Evolutionary conservation across 257 asterid species (phyloP).

Genomic region (Fraxinus americana): DNA sequence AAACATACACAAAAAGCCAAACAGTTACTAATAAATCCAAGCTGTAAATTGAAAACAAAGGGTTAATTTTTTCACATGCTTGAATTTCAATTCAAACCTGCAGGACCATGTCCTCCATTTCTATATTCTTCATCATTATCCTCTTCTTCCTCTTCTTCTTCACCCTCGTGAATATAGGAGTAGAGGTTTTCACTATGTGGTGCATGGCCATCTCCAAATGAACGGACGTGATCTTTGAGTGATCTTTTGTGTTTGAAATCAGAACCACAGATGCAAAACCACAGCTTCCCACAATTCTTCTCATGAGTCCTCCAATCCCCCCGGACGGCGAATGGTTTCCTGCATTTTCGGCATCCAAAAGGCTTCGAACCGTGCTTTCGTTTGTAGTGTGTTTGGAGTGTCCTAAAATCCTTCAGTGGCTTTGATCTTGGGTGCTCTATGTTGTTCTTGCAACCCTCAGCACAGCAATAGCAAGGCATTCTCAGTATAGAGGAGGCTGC

Average conservation of each 20-base stretch:
- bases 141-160: conserved; percentile 32
- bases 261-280: conserved; percentile 92
- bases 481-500: conserved; percentile 64
- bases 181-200: conserved; percentile 57
- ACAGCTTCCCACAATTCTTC: conserved; percentile 78
- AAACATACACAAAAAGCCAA: conserved; percentile 47
- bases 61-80: conserved; percentile 37
- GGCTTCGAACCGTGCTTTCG: conserved; percentile 83
- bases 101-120: conserved; percentile 22
- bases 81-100: conserved; percentile 8
- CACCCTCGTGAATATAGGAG: conserved; percentile 24
- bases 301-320: conserved; percentile 98
- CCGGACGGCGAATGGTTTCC: conserved; percentile 76
- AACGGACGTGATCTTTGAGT: conserved; percentile 75
- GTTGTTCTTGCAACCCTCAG: conserved; percentile 94
- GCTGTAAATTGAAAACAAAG: conserved; percentile 9
- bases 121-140: conserved; percentile 24
- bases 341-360: conserved; percentile 69
- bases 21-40: conserved; percentile 52
- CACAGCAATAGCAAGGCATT: conserved; percentile 86
- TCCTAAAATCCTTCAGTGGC: conserved; percentile 86
- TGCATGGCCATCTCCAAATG: conserved; percentile 82
- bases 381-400: conserved; percentile 90
- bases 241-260: conserved; percentile 93
- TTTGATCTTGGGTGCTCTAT: conserved; percentile 70